phyloP scores from a whole-genome alignment of 192 early-diverging fungal genomes.

The Jimgerdemannia lactiflua region DNA sequence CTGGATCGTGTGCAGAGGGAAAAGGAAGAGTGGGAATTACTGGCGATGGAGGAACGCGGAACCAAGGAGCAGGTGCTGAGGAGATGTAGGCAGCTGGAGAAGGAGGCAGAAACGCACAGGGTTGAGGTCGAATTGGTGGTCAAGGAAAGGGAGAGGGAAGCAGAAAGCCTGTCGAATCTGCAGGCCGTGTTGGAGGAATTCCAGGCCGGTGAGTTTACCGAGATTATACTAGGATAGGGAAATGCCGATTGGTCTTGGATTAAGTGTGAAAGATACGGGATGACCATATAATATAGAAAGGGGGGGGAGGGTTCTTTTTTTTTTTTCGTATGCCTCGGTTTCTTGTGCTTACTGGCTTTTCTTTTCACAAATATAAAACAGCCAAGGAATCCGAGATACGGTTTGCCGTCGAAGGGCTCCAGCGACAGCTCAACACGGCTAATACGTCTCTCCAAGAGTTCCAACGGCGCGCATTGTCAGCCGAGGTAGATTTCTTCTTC shows the following conservation, averaged over 20 bases:
- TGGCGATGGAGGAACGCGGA: slow-evolving; percentile 57
- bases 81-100: slow-evolving; percentile 51
- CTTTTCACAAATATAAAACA: slow-evolving; percentile 1
- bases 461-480: slow-evolving; percentile 45
- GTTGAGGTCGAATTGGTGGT: slow-evolving; percentile 42
- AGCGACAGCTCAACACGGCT: slow-evolving; percentile 38
- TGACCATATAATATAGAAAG: too few species aligned
- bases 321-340: background rate
- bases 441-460: slow-evolving; percentile 52
- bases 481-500: slow-evolving; percentile 43
- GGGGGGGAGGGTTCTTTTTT: background rate
- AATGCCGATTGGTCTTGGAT: too few species aligned
- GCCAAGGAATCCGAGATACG: slow-evolving; percentile 57
- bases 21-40: slow-evolving; percentile 55
- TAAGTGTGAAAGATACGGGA: too few species aligned
- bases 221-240: background rate
- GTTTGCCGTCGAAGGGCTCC: slow-evolving; percentile 54
- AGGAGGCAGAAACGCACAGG: slow-evolving; percentile 39
- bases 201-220: slow-evolving; percentile 63
- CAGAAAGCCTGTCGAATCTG: slow-evolving; percentile 68
- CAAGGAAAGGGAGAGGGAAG: slow-evolving; percentile 54
- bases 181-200: slow-evolving; percentile 88
- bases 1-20: slow-evolving; percentile 59
- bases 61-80: slow-evolving; percentile 48
- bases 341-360: slow-evolving; percentile 2